Base-by-base conservation (phyloP, 1,284 basidiomycete species). In the Trametes hirsuta region DNA sequence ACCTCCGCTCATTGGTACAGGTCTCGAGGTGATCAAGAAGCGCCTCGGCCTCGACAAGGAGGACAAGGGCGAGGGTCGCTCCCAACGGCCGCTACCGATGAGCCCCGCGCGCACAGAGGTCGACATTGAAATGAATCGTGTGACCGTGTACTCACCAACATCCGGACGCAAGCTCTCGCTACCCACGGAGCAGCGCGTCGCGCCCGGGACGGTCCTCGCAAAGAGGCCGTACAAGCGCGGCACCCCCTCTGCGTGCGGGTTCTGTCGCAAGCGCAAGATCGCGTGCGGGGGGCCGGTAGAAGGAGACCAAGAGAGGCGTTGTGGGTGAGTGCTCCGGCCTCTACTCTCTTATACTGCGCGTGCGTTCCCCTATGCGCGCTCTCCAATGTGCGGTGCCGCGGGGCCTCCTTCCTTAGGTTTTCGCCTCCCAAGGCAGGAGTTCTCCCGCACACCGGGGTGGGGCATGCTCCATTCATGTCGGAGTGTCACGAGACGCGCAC, bases 201-300 rank as follows among this genome's bases (percentile, higher is more conserved):
- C 35, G 34, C 60, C 61, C n/a, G 58, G 58, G 15, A 61, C 61
- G 40, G 39, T 39, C 15, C 47, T 45, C 24, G 47, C 42, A 15
- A 64, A 58, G 54, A 18, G 40, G 47, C 47, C 51, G 24, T 61
- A 54, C 59, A 67, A 63, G 52, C 55, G 66, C 41, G 54, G 58
- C 14, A 67, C 63, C 12, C 47, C 63, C 44, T 61, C 77, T 36
- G 77, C 77, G 2, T 80, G 78, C 60, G 71, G 68, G 53, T 79
- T 78, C 65, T 80, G 78, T 61, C 65, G 77, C 35, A 72, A 73
- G 40, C 72, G 78, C 45, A 79, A 79, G 72, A 78, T 80, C 53
- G 76, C 74, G 22, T 79, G 78, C 62, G 74, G 77, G 12, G 73
- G 76, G 5, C 74, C 76, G 39, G 50, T 64, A 25, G 69, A 68